phyloP scores from a whole-genome alignment of 2,329 filamentous ascomycete genomes.

The Phoma sp. region DNA sequence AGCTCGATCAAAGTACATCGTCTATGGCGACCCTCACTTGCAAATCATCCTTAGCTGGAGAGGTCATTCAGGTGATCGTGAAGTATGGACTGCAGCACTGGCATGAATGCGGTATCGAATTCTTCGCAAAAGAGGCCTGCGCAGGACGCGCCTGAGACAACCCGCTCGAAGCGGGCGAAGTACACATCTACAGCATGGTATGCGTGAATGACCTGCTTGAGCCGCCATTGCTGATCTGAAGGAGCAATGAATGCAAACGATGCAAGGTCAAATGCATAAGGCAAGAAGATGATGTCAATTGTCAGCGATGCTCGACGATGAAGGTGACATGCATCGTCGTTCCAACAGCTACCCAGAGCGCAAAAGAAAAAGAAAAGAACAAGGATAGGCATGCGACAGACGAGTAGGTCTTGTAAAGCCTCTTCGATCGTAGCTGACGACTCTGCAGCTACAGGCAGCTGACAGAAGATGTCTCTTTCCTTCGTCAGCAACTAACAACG shows the following conservation, averaged over 20 bases:
- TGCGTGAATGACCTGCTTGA: background rate
- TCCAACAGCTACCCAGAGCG: constrained; percentile 16
- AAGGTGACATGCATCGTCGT: constrained; percentile 19
- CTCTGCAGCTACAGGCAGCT: constrained; percentile 12
- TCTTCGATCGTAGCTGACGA: background rate
- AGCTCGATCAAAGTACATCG: no score
- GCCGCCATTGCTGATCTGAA: background rate
- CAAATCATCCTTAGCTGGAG: no score
- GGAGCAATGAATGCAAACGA: constrained; percentile 29
- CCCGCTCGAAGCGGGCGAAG: constrained; percentile 28
- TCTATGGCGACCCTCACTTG: no score
- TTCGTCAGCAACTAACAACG: constrained; percentile 21
- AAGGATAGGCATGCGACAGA: constrained; percentile 8
- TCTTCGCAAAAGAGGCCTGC: constrained; percentile 21
- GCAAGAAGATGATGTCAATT: constrained; percentile 15
- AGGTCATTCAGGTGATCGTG: no score
- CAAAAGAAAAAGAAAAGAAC: constrained; percentile 16
- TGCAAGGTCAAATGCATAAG: constrained; percentile 27
- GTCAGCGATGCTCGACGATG: constrained; percentile 24
- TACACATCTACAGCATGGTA: constrained; percentile 30
- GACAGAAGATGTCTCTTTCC: constrained; percentile 19
- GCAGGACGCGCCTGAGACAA: constrained; percentile 14
- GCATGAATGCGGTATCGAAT: constrained; percentile 3
- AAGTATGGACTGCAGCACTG: background rate
- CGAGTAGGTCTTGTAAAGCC: constrained; percentile 2